A percentile compares a stretch with the other conserved stretches of the same genome.
Conservation (phyloP, 2,329 filamentous ascomycete species). For the Colletotrichum plurivorum region DNA sequence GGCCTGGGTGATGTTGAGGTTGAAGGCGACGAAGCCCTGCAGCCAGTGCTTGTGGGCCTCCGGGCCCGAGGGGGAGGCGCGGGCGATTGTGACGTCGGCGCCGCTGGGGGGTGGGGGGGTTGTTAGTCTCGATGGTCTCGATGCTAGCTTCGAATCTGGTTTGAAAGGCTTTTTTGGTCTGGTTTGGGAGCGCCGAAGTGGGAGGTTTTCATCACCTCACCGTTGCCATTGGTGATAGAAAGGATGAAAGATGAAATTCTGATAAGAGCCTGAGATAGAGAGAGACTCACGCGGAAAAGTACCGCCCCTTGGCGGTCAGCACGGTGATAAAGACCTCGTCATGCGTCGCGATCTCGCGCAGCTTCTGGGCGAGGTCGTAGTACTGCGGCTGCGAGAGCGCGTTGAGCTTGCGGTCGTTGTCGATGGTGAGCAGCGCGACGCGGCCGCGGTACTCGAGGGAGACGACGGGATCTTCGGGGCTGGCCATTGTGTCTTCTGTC, state of each 20-base stretch:
- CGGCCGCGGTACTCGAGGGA: constrained; percentile 57
- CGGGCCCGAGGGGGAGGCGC: constrained; percentile 55
- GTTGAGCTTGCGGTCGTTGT: constrained; percentile 89
- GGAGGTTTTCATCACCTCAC: no score
- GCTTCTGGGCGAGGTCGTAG: constrained; percentile 79
- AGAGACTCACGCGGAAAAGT: constrained; percentile 84
- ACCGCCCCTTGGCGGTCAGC: constrained; percentile 84
- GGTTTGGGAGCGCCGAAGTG: background rate
- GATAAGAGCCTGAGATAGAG: background rate
- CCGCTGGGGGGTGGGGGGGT: constrained; percentile 70
- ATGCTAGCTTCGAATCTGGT: background rate
- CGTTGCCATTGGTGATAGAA: no score
- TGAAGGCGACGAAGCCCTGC: constrained; percentile 82
- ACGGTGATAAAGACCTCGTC: constrained; percentile 90
- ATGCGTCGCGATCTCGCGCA: constrained; percentile 83
- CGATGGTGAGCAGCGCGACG: constrained; percentile 84
- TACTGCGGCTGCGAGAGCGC: constrained; percentile 81
- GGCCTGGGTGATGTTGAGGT: constrained; percentile 89
- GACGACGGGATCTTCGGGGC: constrained; percentile 46
- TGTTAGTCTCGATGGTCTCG: background rate
- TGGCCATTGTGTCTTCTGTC: constrained; percentile 25
- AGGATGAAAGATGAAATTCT: background rate
- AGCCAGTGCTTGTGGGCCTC: constrained; percentile 70
- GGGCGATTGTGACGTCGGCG: constrained; percentile 78
- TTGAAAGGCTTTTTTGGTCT: background rate